Base-by-base conservation (phyloP, 768 basidiomycete genomes). In the Cystobasidiopsis lactophilus region DNA sequence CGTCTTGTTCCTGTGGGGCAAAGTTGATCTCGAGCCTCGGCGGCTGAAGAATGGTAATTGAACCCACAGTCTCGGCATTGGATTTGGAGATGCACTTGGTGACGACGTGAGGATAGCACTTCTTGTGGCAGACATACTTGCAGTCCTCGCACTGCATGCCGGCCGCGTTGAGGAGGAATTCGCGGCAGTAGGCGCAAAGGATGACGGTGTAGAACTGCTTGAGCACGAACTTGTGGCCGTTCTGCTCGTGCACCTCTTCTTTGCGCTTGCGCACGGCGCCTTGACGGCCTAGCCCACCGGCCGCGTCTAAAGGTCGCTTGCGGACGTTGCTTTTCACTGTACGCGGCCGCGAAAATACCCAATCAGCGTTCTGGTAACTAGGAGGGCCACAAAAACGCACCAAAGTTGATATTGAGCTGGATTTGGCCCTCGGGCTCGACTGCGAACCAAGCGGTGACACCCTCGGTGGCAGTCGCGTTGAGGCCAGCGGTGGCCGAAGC, bases 31-130 rank as follows among this genome's bases (percentile, higher is more conserved):
- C n/a, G n/a, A n/a, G n/a, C n/a, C n/a, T n/a, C n/a, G n/a, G n/a
- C n/a, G 21, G n/a, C 41, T 35, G 29, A 39, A 30, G 30, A 16
- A 35, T 2, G 40, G 49, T 1, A 45, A 38, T 14, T 13, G n/a
- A 11, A 74, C 80, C 63, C 68, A 91, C 91, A 59, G 66, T 64
- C 49, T 85, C 89, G 39, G 81, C 78, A 64, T 83, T 88, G 35
- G 85, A 86, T 68, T 95, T 95, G 26, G 86, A 88, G 61, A 98
- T 95, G 71, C 93, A 98, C 68, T 96, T 98, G 3, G 93, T 98
- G 60, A 96, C 86, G 21, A 96, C 91, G 66, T 96, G 95, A 63
- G 89, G 84, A 65, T 89, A 91, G 65, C 93, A 98, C 65, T 91
- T 91, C 73, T 89, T 91, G 74, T 98, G 93, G 68, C 93, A 98